Evolutionary conservation across 1,284 basidiomycete genomes (phyloP).

Genomic region (Taiwanofungus camphoratus): DNA sequence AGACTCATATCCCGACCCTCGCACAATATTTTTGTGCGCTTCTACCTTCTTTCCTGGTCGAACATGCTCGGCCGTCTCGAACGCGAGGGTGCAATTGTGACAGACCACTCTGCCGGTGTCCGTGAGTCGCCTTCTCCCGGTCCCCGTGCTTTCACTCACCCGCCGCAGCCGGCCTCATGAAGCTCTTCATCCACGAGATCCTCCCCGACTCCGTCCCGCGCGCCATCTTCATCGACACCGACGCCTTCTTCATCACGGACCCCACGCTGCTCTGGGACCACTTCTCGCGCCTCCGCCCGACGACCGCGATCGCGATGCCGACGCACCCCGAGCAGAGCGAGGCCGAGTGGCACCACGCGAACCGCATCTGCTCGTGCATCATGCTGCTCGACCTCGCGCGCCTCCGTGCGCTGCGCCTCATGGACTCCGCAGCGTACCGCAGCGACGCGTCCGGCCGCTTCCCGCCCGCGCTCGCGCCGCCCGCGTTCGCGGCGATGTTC

Average conservation of each 20-base stretch:
- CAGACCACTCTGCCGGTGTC: constrained; percentile 41
- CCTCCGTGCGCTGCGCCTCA: constrained; percentile 37
- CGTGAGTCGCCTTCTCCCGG: constrained; percentile 29
- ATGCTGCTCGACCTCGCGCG: constrained; percentile 44
- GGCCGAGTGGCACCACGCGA: constrained; percentile 39
- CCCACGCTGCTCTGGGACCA: constrained; percentile 40
- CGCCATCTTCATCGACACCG: constrained; percentile 44
- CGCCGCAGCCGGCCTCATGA: constrained; percentile 37
- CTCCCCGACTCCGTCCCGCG: constrained; percentile 33
- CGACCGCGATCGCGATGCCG: constrained; percentile 37
- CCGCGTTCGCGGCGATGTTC: constrained; percentile 39
- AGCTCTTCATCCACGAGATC: constrained; percentile 42
- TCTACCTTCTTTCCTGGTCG: constrained; percentile 35
- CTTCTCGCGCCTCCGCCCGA: constrained; percentile 30
- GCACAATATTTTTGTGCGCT: constrained; percentile 33
- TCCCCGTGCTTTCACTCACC: background rate
- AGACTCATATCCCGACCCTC: constrained; percentile 32
- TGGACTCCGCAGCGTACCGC: constrained; percentile 40
- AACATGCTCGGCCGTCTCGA: constrained; percentile 37
- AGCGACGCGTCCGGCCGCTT: constrained; percentile 21
- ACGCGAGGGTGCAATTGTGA: constrained; percentile 39
- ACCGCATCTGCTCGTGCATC: constrained; percentile 44
- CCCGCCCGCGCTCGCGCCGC: constrained; percentile 32
- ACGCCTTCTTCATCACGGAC: constrained; percentile 43
- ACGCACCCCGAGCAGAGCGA: constrained; percentile 37